Conservation (phyloP, 2,329 filamentous ascomycete genomes). For the Pseudogymnoascus sp. region DNA sequence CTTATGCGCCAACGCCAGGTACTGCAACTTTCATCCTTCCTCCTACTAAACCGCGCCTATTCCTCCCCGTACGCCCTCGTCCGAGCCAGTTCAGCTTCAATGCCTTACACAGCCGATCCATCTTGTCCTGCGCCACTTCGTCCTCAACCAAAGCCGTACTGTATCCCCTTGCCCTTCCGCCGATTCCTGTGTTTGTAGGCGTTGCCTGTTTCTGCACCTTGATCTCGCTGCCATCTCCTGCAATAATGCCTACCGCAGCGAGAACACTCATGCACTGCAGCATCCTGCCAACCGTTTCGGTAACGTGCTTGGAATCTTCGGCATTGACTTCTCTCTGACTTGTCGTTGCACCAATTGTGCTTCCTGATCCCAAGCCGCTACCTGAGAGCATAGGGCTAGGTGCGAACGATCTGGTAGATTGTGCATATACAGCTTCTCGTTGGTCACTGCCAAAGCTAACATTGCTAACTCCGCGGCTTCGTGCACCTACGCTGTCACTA, state of each 20-base stretch:
- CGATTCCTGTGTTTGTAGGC: neutral
- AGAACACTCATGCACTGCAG: constrained; percentile 92
- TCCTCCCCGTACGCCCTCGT: constrained; percentile 77
- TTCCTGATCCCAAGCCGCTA: neutral
- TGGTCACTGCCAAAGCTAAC: constrained; percentile 54
- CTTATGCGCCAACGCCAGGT: constrained; percentile 1
- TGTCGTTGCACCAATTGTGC: constrained; percentile 9
- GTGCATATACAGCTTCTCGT: constrained; percentile 32
- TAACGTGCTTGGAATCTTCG: constrained; percentile 65
- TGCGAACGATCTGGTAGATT: constrained; percentile 39
- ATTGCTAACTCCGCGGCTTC: constrained; percentile 79
- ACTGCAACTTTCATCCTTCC: constrained; percentile 22
- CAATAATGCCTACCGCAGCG: constrained; percentile 52
- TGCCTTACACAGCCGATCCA: constrained; percentile 76
- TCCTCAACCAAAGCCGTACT: constrained; percentile 38
- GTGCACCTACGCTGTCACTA: constrained; percentile 43
- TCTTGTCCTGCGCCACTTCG: constrained; percentile 67
- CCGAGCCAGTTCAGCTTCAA: constrained; percentile 97
- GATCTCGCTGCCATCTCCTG: constrained; percentile 15
- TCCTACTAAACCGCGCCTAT: constrained; percentile 75
- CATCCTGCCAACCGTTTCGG: constrained; percentile 91
- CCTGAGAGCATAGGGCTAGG: constrained; percentile 24
- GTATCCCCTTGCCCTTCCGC: constrained; percentile 21
- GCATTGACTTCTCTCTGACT: constrained; percentile 43
- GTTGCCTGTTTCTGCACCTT: neutral